These are phyloP conservation scores for Phytophthora citrophthora DNA, from an alignment of 352 stramenopile genomes.

Conservation along the genomic window DNA sequence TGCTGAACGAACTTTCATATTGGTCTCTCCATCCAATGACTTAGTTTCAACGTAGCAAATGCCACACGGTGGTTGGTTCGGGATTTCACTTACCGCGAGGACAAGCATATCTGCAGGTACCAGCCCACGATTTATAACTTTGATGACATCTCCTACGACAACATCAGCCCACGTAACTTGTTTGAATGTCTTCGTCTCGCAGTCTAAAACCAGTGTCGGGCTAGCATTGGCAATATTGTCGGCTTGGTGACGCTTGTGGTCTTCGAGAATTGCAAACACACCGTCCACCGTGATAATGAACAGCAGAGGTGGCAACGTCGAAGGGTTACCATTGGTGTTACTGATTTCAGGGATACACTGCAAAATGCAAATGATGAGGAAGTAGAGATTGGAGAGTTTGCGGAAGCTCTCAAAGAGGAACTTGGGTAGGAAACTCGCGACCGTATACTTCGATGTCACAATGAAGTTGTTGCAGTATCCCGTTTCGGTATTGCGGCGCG, in stretches of 20 bases:
- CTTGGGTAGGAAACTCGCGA: slow-evolving; percentile 88
- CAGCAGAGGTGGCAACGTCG: slow-evolving; percentile 86
- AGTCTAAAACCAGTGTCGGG: slow-evolving; percentile 67
- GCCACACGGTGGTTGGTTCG: slow-evolving; percentile 63
- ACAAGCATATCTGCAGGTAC: slow-evolving; percentile 89
- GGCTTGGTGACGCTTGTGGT: slow-evolving; percentile 85
- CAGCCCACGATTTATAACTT: slow-evolving; percentile 78
- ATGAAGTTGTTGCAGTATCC: slow-evolving; percentile 91
- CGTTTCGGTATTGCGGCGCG: slow-evolving; percentile 56
- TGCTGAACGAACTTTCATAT: slow-evolving; percentile 91
- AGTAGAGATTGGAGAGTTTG: slow-evolving; percentile 95
- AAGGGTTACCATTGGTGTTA: slow-evolving; percentile 89
- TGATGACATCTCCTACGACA: slow-evolving; percentile 86
- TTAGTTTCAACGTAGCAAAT: slow-evolving; percentile 93
- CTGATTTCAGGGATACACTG: slow-evolving; percentile 91
- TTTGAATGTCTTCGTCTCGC: slow-evolving; percentile 49
- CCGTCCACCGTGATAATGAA: slow-evolving; percentile 93
- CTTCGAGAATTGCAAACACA: slow-evolving; percentile 89
- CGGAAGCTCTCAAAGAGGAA: slow-evolving; percentile 92
- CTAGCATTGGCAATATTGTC: slow-evolving; percentile 86
- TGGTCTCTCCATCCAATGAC: slow-evolving; percentile 93
- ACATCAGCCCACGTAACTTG: slow-evolving; percentile 80
- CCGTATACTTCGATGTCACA: slow-evolving; percentile 92
- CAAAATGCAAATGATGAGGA: slow-evolving; percentile 90
- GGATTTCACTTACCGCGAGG: slow-evolving; percentile 74